Percentiles rank a stretch among this genome's conserved stretches.
These are phyloP conservation scores for Wickerhamomyces pijperi DNA, from an alignment of 805 yeast genomes.

Conservation along the genomic window DNA sequence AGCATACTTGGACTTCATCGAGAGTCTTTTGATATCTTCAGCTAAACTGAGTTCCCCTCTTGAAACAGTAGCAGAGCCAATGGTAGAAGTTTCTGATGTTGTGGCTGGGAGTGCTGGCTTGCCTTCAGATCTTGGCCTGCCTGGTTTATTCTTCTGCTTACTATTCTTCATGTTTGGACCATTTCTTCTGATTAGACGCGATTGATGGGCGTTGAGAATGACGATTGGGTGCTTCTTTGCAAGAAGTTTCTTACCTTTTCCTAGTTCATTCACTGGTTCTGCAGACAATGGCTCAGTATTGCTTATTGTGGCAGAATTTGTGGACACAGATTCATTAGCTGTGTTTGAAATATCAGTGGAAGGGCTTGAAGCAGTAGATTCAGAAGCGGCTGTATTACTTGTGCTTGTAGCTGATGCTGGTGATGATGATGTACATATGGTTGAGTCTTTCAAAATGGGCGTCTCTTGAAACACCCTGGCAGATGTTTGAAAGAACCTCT, in stretches of 20 bases:
- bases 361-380: not conserved
- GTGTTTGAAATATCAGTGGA: not conserved
- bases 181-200: conserved; percentile 8
- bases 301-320: not conserved
- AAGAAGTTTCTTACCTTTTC: conserved; percentile 16
- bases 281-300: not conserved
- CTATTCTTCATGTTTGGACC: not conserved
- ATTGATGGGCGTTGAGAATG: conserved; percentile 14
- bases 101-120: not conserved
- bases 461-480: not conserved
- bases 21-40: conserved; percentile 3
- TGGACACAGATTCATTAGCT: not conserved
- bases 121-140: no score
- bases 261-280: conserved; percentile 4
- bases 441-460: not conserved
- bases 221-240: conserved; percentile 15
- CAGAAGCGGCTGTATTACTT: not conserved
- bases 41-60: not conserved
- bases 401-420: no score
- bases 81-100: no score
- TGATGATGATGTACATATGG: no score
- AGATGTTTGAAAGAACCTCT: not conserved
- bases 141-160: not conserved
- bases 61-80: not conserved
- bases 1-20: conserved; percentile 1